Base-by-base conservation (phyloP, 441 rosid genomes). In the Codiaeum variegatum region DNA sequence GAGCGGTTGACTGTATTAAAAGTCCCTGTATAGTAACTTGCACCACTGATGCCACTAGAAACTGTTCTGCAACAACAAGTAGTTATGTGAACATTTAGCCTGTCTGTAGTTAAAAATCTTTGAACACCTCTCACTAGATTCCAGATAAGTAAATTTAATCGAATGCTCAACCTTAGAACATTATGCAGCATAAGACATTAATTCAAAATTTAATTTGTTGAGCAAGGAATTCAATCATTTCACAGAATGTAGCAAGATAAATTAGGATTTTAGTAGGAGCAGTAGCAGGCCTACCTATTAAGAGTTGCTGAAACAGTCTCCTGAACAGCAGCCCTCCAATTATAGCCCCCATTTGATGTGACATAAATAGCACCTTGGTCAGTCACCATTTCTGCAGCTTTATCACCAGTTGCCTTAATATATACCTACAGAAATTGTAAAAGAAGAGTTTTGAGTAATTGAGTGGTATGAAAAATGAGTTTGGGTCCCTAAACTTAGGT, bases 221-320 rank as follows among this genome's bases (percentile, higher is more conserved):
- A 51, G 2, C 23, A 13, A 24, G 21, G 36, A 64, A 23, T 38
- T 49, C 34, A 28, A 36, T 16, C 28, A 26, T 61, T 67, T 60
- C 56, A 73, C 15, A 58, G 8, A 24, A 8, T 70, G 31, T 52
- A 58, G 49, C 46, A 66, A 38, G 70, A 54, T 34, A 69, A 38
- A 62, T 62, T 34, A 62, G 29, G 18, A 44, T 59, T 73, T 58
- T 51, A 56, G 54, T 49, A 72, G 74, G 34, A 68, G 69, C 72
- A 38, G 11, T 9, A 2, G 42, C 11, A 72, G 56, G 88, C 93
- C 92, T 87, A 94, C 98, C 98, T 92, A 79, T 94, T 94, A 66
- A 92, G 94, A 34, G 98, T 94, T 69, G 98, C 97, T n/a, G 97
- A 94, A 16, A 92, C 97, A 44, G 94, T 88, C 83, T 94, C 98